Evolutionary conservation across 306 rosid species (phyloP).

Genomic region (Pterocarpus macrocarpus): DNA sequence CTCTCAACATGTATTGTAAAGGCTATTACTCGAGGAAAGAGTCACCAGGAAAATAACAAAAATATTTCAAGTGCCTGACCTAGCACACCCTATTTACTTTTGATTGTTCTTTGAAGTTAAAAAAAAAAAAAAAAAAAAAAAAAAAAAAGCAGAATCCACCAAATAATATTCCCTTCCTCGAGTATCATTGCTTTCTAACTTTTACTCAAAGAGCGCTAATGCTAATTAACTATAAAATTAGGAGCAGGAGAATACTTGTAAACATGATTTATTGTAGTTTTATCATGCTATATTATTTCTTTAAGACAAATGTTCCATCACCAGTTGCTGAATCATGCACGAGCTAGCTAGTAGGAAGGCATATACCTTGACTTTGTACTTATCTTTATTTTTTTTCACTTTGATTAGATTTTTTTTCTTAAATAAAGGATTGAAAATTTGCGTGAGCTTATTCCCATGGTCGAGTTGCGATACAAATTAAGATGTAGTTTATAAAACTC

Average conservation of each 20-base stretch:
- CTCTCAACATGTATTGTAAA: conserved; percentile 34
- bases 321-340: neutral
- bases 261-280: conserved; percentile 2
- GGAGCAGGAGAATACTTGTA: neutral
- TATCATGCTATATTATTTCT: neutral
- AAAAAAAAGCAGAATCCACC: neutral
- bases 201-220: neutral
- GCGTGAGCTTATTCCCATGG: too few species aligned
- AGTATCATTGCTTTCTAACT: neutral
- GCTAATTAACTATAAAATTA: neutral
- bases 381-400: conserved; percentile 13
- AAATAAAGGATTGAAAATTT: neutral
- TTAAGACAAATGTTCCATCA: neutral
- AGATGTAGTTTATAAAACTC: neutral
- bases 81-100: neutral
- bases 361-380: conserved; percentile 17
- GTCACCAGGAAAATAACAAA: neutral
- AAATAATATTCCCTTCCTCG: neutral
- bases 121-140: too few species aligned
- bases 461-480: neutral
- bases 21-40: conserved; percentile 2
- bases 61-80: conserved; percentile 1
- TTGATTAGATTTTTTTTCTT: neutral
- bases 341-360: conserved; percentile 1
- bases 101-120: neutral